These are phyloP conservation scores for Senna tora DNA, from an alignment of 306 rosid species.

Conservation along the genomic window DNA sequence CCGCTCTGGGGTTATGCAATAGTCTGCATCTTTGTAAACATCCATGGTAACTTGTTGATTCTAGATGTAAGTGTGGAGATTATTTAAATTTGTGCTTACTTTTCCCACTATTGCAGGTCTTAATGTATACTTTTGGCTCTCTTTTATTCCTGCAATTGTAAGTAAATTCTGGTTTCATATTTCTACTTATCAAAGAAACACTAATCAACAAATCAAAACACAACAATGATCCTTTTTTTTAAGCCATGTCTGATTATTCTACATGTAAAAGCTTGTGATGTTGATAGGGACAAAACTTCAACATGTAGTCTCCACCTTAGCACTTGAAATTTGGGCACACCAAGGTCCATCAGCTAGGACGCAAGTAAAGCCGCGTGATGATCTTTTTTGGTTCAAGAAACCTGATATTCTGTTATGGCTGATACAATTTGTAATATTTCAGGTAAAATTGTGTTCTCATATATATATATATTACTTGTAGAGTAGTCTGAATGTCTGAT, in stretches of 20 bases:
- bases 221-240: not conserved
- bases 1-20: conserved; percentile 93
- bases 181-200: conserved; percentile 31
- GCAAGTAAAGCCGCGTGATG: conserved; percentile 89
- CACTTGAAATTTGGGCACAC: conserved; percentile 74
- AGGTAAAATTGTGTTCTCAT: conserved; percentile 50
- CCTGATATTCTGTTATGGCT: conserved; percentile 74
- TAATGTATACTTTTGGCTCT: conserved; percentile 94
- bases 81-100: conserved; percentile 24
- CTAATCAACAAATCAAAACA: not conserved
- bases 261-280: conserved; percentile 79
- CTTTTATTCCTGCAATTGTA: conserved; percentile 94
- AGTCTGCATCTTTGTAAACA: conserved; percentile 79
- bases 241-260: conserved; percentile 37
- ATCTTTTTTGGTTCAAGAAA: conserved; percentile 87
- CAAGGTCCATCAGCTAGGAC: conserved; percentile 60
- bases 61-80: conserved; percentile 4
- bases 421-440: conserved; percentile 96
- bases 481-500: too few relatives aligned
- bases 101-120: conserved; percentile 60
- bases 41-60: conserved; percentile 65
- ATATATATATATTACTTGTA: conserved; percentile 20
- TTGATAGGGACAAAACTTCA: conserved; percentile 95
- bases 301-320: conserved; percentile 92
- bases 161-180: conserved; percentile 41